phyloP scores from a whole-genome alignment of 192 early-diverging fungal genomes.

The Umbelopsis sp. region DNA sequence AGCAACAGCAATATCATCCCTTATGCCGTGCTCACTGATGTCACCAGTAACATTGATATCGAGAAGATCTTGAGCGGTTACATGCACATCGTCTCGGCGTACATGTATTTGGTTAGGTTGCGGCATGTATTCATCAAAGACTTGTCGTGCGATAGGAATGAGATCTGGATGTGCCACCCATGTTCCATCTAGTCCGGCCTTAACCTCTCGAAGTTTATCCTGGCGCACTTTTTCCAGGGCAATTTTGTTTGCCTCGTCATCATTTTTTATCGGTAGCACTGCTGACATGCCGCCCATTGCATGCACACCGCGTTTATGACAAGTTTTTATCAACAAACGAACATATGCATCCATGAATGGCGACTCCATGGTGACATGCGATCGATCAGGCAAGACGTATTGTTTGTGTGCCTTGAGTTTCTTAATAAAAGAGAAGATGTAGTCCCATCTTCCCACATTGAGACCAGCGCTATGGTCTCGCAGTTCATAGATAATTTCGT shows the following conservation, averaged over 20 bases:
- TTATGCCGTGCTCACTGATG: conserved; percentile 90
- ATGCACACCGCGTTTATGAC: conserved; percentile 97
- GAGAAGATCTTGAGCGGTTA: conserved; percentile 82
- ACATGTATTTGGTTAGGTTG: conserved; percentile 94
- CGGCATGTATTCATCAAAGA: conserved; percentile 96
- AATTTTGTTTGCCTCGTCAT: conserved; percentile 84
- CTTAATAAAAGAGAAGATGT: conserved; percentile 99
- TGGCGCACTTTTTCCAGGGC: conserved; percentile 92
- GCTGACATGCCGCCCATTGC: conserved; percentile 99
- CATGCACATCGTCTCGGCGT: conserved; percentile 88
- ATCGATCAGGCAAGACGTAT: conserved; percentile 89
- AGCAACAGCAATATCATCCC: conserved; percentile 89
- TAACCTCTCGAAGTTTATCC: conserved; percentile 96
- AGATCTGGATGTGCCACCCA: conserved; percentile 98
- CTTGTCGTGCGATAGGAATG: conserved; percentile 83
- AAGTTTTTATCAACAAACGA: conserved; percentile 98
- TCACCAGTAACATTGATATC: conserved; percentile 71
- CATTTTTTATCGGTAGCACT: conserved; percentile 97
- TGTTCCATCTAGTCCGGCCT: conserved; percentile 92
- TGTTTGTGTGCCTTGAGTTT: conserved; percentile 88
- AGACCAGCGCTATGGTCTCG: conserved; percentile 97
- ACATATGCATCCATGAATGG: conserved; percentile 99
- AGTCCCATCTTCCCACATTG: conserved; percentile 99
- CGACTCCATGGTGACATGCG: conserved; percentile 89
- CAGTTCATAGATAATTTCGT: conserved; percentile 99